Conservation (phyloP, 176 grass and related monocot genomes). For the Eleusine coracana region DNA sequence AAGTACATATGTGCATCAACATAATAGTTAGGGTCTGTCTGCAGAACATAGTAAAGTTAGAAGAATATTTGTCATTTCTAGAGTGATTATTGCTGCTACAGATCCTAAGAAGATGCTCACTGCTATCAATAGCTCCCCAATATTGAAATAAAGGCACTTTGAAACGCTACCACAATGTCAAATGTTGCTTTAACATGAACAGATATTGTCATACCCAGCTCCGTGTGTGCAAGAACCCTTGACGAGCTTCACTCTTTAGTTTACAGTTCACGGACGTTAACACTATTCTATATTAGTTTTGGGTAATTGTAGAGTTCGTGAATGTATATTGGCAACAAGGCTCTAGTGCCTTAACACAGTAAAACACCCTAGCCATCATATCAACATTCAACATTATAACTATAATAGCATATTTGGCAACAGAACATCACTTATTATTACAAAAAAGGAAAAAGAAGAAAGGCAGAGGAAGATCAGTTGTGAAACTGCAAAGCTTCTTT, state of each 20-base stretch:
- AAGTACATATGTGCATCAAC: too few relatives aligned
- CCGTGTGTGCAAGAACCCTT: not conserved
- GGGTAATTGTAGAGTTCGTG: not conserved
- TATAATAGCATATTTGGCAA: not conserved
- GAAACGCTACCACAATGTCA: too few relatives aligned
- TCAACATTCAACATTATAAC: not conserved
- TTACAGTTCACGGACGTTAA: not conserved
- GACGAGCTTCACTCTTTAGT: constrained; percentile 9
- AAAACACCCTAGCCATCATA: constrained; percentile 2
- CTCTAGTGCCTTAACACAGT: not conserved
- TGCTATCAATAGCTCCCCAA: too few relatives aligned
- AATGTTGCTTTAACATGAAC: too few relatives aligned
- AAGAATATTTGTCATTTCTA: too few relatives aligned
- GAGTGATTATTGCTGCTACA: too few relatives aligned
- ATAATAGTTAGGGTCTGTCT: too few relatives aligned
- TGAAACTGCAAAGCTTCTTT: not conserved
- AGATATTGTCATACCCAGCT: too few relatives aligned
- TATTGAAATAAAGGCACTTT: too few relatives aligned
- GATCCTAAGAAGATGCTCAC: not conserved
- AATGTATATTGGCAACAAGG: not conserved
- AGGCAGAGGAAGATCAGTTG: not conserved
- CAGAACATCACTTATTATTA: not conserved
- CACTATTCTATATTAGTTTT: not conserved
- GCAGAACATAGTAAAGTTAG: too few relatives aligned
- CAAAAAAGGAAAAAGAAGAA: not conserved